Evolutionary conservation across 768 basidiomycete species (phyloP).

Genomic region (Polyporus arcularius): DNA sequence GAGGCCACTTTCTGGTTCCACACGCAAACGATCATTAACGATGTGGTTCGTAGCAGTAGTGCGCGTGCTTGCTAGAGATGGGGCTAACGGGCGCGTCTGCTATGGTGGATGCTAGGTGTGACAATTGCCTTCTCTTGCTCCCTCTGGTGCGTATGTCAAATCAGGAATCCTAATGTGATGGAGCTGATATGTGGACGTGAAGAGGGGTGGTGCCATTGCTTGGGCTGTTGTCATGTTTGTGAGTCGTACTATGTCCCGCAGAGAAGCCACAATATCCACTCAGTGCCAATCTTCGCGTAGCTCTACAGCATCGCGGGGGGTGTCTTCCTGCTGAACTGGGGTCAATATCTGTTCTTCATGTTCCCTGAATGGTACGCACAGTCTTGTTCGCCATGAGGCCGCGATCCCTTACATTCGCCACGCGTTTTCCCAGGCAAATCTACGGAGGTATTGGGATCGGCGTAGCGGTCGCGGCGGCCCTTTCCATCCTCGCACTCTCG

Average conservation of each 20-base stretch:
- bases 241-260: slow-evolving; percentile 11
- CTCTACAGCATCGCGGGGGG: slow-evolving; percentile 68
- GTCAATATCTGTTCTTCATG: slow-evolving; percentile 65
- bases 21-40: slow-evolving; percentile 21
- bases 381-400: background rate
- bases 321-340: slow-evolving; percentile 59
- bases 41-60: slow-evolving; percentile 24
- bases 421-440: slow-evolving; percentile 50
- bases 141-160: slow-evolving; percentile 55
- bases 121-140: slow-evolving; percentile 74
- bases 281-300: slow-evolving; percentile 35
- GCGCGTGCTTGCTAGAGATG: background rate
- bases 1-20: slow-evolving; percentile 8
- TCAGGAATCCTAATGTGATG: background rate
- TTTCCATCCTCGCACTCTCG: slow-evolving; percentile 60
- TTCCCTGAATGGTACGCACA: slow-evolving; percentile 61
- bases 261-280: background rate
- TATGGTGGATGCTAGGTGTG: slow-evolving; percentile 53
- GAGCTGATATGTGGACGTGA: slow-evolving; percentile 16
- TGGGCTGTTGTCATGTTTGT: slow-evolving; percentile 68
- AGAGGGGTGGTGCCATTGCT: slow-evolving; percentile 74
- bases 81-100: slow-evolving; percentile 9
- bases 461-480: slow-evolving; percentile 50
- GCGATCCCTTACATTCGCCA: background rate
- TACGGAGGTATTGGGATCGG: slow-evolving; percentile 66